phyloP scores from a whole-genome alignment of 805 yeast genomes.

The Kazachstania africana region DNA sequence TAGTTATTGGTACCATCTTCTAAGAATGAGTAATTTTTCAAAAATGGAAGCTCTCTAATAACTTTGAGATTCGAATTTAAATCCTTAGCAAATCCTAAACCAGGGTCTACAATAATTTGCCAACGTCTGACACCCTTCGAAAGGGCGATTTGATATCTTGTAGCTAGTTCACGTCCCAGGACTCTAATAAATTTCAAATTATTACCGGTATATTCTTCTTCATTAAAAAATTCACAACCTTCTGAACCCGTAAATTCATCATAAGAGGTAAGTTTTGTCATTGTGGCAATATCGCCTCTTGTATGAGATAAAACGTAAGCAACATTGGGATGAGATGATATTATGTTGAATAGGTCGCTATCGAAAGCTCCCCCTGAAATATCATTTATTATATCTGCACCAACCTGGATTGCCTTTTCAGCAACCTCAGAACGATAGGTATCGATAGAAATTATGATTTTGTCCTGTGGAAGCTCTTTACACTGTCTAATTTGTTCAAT shows the following conservation, averaged over 20 bases:
- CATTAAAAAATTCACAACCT: slow-evolving; percentile 11
- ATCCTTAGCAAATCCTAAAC: slow-evolving; percentile 90
- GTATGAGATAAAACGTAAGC: slow-evolving; percentile 79
- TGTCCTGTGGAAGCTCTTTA: slow-evolving; percentile 25
- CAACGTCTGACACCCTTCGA: slow-evolving; percentile 62
- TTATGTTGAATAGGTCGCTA: slow-evolving; percentile 48
- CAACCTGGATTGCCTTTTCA: slow-evolving; percentile 48
- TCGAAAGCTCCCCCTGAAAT: slow-evolving; percentile 75
- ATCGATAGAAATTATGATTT: slow-evolving; percentile 65
- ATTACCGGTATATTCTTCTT: slow-evolving; percentile 1
- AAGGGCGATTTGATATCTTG: slow-evolving; percentile 44
- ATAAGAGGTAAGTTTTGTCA: slow-evolving; percentile 52
- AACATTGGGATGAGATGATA: slow-evolving; percentile 51
- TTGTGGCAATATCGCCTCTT: slow-evolving; percentile 68
- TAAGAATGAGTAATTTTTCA: slow-evolving; percentile 36
- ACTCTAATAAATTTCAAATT: slow-evolving; percentile 34
- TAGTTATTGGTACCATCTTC: slow-evolving; percentile 11
- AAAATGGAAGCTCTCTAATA: slow-evolving; percentile 36
- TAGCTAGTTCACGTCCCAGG: slow-evolving; percentile 53
- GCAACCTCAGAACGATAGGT: slow-evolving; percentile 79
- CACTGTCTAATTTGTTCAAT: slow-evolving; percentile 46
- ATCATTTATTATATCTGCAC: slow-evolving; percentile 90
- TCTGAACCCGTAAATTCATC: slow-evolving; percentile 23
- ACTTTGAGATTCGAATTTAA: slow-evolving; percentile 56
- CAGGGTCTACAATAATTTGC: slow-evolving; percentile 92